Conservation (phyloP, 2,329 filamentous ascomycete species). For the Colletotrichum simmondsii region DNA sequence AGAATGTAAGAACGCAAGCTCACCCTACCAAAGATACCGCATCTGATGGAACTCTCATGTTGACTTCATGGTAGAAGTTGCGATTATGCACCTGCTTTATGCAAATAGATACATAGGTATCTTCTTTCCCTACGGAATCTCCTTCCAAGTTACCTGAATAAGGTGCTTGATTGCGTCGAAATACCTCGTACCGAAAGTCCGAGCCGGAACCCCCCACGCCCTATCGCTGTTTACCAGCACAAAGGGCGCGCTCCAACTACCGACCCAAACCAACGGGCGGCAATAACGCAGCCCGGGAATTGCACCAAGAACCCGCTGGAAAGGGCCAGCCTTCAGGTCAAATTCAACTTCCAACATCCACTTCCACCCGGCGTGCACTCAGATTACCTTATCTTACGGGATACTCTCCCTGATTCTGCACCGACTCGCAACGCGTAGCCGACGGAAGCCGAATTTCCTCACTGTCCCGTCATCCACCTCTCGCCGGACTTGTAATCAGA, state of each 20-base stretch:
- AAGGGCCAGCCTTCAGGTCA: not conserved
- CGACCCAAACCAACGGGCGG: not conserved
- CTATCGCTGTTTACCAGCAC: not conserved
- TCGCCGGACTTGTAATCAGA: not conserved
- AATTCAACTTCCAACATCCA: not conserved
- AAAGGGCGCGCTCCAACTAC: not conserved
- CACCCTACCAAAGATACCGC: too few species aligned
- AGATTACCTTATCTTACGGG: not conserved
- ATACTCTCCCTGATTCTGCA: not conserved
- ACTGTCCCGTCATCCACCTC: conserved; percentile 9
- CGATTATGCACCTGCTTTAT: too few species aligned
- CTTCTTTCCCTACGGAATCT: too few species aligned
- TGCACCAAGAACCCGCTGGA: not conserved
- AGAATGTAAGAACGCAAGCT: too few species aligned
- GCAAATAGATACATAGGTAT: too few species aligned
- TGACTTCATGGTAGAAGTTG: too few species aligned
- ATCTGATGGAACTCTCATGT: too few species aligned
- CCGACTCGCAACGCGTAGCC: not conserved
- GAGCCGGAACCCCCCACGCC: not conserved
- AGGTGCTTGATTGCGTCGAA: not conserved
- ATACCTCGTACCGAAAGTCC: not conserved
- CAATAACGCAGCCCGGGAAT: not conserved
- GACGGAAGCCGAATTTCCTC: conserved; percentile 25
- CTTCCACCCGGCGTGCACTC: not conserved
- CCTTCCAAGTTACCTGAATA: too few species aligned